Evolutionary conservation across 2,329 filamentous ascomycete species (phyloP), one percentile per base, ranked within the genome.

Genomic region (Aspergillus pseudonomiae): DNA sequence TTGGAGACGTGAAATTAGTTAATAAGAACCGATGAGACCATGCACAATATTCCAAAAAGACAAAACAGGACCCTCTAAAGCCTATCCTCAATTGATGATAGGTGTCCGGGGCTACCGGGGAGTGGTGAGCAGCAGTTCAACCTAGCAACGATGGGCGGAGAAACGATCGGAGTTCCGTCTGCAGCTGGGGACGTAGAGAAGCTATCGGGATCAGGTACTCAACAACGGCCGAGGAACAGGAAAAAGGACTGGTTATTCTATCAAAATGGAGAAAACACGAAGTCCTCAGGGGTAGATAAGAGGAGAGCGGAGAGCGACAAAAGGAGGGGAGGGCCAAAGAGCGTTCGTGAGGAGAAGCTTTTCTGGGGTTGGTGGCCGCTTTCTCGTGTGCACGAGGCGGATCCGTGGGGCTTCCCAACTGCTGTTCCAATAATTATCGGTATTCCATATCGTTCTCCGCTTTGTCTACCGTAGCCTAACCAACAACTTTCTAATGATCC

Each of bases 271-370:
- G 32, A 39, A 41, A 55, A 39, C n/a, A 19, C 11, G 24, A 55
- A 19, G 24, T n/a, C 12, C n/a, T 19, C 21, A 55, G 12, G 52
- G 52, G 16, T 6, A n/a, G 16, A 24, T 12, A 6, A 6, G 24
- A 45, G 39, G 41, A 16, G 43, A 53, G 30, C 53, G 60, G 32
- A 36, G 60, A 57, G 43, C 21, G n/a, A 48, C 28, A 52, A 34
- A 62, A 24, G 19, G 21, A 57, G 53, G 28, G 53, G 54, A 45
- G 28, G 34, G 50, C 41, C 52, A 30, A 60, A 30, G 52, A 19
- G 52, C 52, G 59, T 39, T 34, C 19, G 57, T 62, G 60, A 57
- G 54, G 60, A 62, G 60, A 62, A 55, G 60, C 34, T 32, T 43
- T 54, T 62, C 60, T 48, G 60, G 60, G 60, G 60, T 62, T 60